phyloP scores from a whole-genome alignment of 1,284 basidiomycete species.

The Megacollybia platyphylla region DNA sequence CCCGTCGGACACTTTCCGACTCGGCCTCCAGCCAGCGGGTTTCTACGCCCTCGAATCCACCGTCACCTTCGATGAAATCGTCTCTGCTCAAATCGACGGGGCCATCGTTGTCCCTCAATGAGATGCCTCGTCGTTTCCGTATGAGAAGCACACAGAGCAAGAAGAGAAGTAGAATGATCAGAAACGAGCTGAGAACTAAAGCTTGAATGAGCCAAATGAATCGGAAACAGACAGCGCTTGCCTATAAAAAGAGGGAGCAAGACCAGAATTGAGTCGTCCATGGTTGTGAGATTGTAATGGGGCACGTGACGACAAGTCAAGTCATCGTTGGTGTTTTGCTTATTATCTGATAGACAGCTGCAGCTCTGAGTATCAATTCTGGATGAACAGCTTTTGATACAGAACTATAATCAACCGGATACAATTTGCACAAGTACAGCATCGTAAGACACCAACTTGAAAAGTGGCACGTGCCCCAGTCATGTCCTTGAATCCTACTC shows the following conservation, averaged over 20 bases:
- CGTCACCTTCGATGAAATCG: slow-evolving; percentile 81
- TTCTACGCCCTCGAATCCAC: slow-evolving; percentile 86
- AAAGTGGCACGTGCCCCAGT: no score
- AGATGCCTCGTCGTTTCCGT: slow-evolving; percentile 68
- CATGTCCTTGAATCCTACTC: neutral
- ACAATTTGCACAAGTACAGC: no score
- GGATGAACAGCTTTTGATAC: no score
- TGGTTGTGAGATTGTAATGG: no score
- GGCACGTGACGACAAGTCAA: no score
- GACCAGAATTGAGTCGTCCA: no score
- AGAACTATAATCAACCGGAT: no score
- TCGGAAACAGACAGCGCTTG: slow-evolving; percentile 48
- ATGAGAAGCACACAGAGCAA: slow-evolving; percentile 79
- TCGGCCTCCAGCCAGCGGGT: slow-evolving; percentile 86
- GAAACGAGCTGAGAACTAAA: slow-evolving; percentile 84
- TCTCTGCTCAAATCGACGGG: slow-evolving; percentile 90
- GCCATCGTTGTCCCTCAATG: slow-evolving; percentile 79
- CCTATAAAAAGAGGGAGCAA: slow-evolving; percentile 7
- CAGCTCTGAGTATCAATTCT: no score
- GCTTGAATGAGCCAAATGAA: slow-evolving; percentile 69
- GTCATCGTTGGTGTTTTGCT: no score
- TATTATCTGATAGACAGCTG: no score
- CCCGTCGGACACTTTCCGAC: slow-evolving; percentile 51
- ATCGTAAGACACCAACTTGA: no score
- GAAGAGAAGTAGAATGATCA: slow-evolving; percentile 86